Evolutionary conservation across 331 rosid species (phyloP).

Genomic region (Ulmus americana): DNA sequence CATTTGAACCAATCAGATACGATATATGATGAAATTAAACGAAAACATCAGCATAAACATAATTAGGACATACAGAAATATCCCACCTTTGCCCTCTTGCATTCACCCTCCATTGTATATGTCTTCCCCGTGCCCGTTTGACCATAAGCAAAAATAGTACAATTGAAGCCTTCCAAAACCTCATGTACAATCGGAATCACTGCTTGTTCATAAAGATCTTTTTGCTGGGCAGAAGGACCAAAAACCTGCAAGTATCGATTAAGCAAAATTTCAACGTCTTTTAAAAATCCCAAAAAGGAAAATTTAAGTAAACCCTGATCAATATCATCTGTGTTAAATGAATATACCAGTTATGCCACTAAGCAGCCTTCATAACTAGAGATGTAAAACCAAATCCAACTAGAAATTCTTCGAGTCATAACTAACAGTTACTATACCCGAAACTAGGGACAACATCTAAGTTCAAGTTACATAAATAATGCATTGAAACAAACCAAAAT

Average conservation of each 20-base stretch:
- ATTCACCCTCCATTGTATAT: constrained; percentile 91
- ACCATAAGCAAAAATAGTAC: constrained; percentile 93
- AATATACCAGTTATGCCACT: not conserved
- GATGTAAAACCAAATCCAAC: not conserved
- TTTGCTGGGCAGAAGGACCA: constrained; percentile 71
- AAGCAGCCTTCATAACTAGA: not conserved
- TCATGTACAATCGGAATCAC: constrained; percentile 80
- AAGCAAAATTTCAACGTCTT: not conserved
- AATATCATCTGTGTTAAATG: not conserved
- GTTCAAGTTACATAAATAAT: not conserved
- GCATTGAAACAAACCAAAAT: not conserved
- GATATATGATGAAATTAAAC: not conserved
- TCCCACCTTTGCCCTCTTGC: constrained; percentile 68
- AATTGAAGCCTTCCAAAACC: constrained; percentile 82
- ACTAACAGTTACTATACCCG: not conserved
- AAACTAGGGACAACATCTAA: not conserved
- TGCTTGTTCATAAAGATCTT: constrained; percentile 73
- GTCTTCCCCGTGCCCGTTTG: constrained; percentile 96
- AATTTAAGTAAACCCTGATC: no score
- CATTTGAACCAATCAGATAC: not conserved
- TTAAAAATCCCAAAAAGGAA: not conserved
- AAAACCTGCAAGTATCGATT: constrained; percentile 37
- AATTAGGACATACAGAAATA: not conserved
- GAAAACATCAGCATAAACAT: not conserved
- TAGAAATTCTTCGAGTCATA: not conserved